Conservation (phyloP, 2,329 filamentous ascomycete genomes). For the Xylariaceae sp. region DNA sequence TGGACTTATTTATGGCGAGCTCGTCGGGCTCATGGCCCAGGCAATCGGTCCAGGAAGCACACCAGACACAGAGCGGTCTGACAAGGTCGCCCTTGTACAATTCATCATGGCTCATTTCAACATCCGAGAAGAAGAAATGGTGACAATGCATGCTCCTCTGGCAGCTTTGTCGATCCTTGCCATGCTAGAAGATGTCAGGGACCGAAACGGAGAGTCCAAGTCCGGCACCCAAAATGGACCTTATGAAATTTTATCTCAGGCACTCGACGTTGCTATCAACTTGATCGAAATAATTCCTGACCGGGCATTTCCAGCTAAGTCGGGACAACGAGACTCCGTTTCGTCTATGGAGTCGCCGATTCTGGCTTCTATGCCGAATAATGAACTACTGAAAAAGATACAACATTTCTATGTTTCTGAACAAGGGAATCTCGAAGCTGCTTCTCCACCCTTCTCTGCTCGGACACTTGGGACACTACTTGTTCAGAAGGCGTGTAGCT, state of each 20-base stretch:
- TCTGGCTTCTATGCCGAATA: slow-evolving; percentile 32
- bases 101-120: slow-evolving; percentile 91
- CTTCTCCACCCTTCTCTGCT: slow-evolving; percentile 54
- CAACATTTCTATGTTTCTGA: slow-evolving; percentile 65
- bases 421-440: slow-evolving; percentile 64
- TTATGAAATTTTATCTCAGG: slow-evolving; percentile 21
- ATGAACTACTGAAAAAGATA: slow-evolving; percentile 57
- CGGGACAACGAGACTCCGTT: slow-evolving; percentile 16
- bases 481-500: slow-evolving; percentile 53
- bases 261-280: slow-evolving; percentile 46
- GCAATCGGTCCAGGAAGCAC: slow-evolving; percentile 46
- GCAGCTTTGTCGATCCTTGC: slow-evolving; percentile 60
- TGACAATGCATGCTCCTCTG: slow-evolving; percentile 77
- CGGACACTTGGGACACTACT: slow-evolving; percentile 57
- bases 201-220: slow-evolving; percentile 23
- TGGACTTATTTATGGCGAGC: slow-evolving; percentile 83
- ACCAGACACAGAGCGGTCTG: slow-evolving; percentile 45
- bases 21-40: slow-evolving; percentile 63
- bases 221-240: slow-evolving; percentile 16
- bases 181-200: slow-evolving; percentile 54
- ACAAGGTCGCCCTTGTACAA: slow-evolving; percentile 66
- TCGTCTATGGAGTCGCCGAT: slow-evolving; percentile 22
- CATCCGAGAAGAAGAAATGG: slow-evolving; percentile 92
- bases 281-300: slow-evolving; percentile 63
- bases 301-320: slow-evolving; percentile 48